Percentiles rank a stretch among this genome's conserved stretches.
Evolutionary conservation across 371 early-diverging fungal species (phyloP).

Genomic region (Haplosporangium sp.): DNA sequence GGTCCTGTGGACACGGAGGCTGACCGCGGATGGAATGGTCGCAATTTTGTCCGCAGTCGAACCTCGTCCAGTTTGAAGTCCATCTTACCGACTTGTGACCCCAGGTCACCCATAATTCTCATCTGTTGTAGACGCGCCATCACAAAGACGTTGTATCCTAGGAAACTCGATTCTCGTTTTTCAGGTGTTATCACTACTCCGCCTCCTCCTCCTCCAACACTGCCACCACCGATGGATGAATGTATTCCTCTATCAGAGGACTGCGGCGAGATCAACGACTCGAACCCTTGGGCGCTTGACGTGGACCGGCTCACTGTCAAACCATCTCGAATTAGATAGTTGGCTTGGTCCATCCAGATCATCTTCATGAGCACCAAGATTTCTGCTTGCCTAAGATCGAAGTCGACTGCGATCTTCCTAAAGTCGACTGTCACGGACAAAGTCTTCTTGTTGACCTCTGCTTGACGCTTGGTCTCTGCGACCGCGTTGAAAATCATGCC

Average conservation of each 20-base stretch:
- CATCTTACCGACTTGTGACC: constrained; percentile 82
- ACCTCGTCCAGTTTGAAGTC: constrained; percentile 61
- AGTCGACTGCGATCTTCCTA: constrained; percentile 62
- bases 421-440: constrained; percentile 71
- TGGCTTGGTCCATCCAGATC: constrained; percentile 73
- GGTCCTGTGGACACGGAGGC: constrained; percentile 57
- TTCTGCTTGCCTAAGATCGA: constrained; percentile 85
- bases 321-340: constrained; percentile 54
- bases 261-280: constrained; percentile 6
- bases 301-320: constrained; percentile 37
- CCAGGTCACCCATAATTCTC: constrained; percentile 73
- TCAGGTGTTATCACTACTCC: constrained; percentile 9
- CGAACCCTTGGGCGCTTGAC: constrained; percentile 36
- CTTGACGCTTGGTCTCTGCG: constrained; percentile 60
- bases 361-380: constrained; percentile 76
- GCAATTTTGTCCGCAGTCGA: constrained; percentile 58
- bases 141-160: constrained; percentile 60
- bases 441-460: constrained; percentile 58
- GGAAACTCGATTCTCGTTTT: constrained; percentile 59
- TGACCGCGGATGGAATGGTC: constrained; percentile 60
- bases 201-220: constrained; percentile 9
- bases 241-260: not conserved
- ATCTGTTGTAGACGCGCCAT: constrained; percentile 62
- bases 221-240: constrained; percentile 2
- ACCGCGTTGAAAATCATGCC: constrained; percentile 69